phyloP scores from a whole-genome alignment of 2,329 filamentous ascomycete genomes.

The Exophiala bonariae region DNA sequence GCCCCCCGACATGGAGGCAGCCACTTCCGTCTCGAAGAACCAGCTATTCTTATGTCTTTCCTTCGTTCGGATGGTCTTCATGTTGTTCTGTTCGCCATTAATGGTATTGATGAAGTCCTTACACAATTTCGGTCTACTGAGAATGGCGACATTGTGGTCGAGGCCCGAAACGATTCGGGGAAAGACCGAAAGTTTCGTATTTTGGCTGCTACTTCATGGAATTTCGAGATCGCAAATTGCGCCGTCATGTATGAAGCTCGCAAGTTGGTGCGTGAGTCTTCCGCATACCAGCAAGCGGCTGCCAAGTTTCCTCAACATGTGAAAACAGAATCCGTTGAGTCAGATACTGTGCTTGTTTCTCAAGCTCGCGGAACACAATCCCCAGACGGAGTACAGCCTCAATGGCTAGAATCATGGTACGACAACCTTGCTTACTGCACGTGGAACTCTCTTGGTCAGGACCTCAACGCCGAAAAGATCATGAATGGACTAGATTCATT shows the following conservation, averaged over 20 bases:
- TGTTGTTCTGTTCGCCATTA: conserved; percentile 75
- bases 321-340: conserved; percentile 25
- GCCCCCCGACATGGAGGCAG: conserved; percentile 79
- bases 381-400: conserved; percentile 31
- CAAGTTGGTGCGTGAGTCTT: conserved; percentile 51
- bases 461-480: conserved; percentile 78
- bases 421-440: conserved; percentile 94
- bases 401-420: conserved; percentile 85
- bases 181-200: conserved; percentile 59
- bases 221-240: conserved; percentile 74
- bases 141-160: conserved; percentile 66
- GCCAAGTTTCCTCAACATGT: conserved; percentile 22
- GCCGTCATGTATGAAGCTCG: conserved; percentile 88
- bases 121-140: conserved; percentile 67
- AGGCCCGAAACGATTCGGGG: conserved; percentile 69
- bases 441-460: conserved; percentile 89
- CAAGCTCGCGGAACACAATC: conserved; percentile 45
- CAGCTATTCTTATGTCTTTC: conserved; percentile 77
- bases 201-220: conserved; percentile 68
- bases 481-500: conserved; percentile 72
- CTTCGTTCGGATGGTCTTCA: conserved; percentile 70
- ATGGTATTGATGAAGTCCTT: conserved; percentile 69
- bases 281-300: conserved; percentile 29
- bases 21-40: conserved; percentile 69
- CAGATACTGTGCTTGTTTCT: conserved; percentile 32